Percentiles rank a stretch among this genome's conserved stretches.
Evolutionary conservation across 163 green algal genomes (phyloP).

Genomic region (Chlamydomonas reinhardtii): DNA sequence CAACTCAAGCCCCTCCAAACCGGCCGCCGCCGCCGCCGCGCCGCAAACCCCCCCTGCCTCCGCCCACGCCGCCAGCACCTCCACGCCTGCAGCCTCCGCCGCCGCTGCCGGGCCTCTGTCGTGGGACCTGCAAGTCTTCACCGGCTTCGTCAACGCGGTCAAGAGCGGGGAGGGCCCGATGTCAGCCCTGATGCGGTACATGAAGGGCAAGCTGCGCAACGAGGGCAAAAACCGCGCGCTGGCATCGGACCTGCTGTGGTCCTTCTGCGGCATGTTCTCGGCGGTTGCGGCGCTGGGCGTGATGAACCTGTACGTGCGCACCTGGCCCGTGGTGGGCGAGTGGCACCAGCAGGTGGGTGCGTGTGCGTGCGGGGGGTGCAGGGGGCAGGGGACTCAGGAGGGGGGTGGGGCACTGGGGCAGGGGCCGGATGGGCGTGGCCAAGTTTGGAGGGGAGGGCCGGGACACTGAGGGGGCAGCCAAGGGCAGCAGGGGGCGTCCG

Average conservation of each 20-base stretch:
- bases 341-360: slow-evolving; percentile 46
- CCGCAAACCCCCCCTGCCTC: not conserved
- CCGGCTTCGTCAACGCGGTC: slow-evolving; percentile 1
- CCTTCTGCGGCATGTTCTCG: slow-evolving; percentile 43
- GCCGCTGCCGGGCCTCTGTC: not conserved
- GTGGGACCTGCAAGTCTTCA: slow-evolving; percentile 11
- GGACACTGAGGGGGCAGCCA: too few relatives aligned
- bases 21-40: too few relatives aligned
- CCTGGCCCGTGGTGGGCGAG: slow-evolving; percentile 41
- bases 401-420: not conserved
- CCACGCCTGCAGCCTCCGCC: not conserved
- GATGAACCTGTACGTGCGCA: slow-evolving; percentile 24
- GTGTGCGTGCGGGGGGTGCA: not conserved
- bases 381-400: not conserved
- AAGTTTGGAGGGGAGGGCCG: not conserved
- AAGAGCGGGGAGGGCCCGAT: not conserved
- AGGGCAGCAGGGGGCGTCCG: too few relatives aligned
- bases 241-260: slow-evolving; percentile 31
- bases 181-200: slow-evolving; percentile 5
- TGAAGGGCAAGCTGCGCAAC: slow-evolving; percentile 24
- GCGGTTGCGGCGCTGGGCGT: slow-evolving; percentile 33
- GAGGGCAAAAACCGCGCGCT: slow-evolving; percentile 2
- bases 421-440: too few relatives aligned
- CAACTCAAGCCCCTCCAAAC: not conserved
- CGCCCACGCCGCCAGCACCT: not conserved